Evolutionary conservation across 257 asterid genomes (phyloP).

Genomic region (Catharanthus roseus): DNA sequence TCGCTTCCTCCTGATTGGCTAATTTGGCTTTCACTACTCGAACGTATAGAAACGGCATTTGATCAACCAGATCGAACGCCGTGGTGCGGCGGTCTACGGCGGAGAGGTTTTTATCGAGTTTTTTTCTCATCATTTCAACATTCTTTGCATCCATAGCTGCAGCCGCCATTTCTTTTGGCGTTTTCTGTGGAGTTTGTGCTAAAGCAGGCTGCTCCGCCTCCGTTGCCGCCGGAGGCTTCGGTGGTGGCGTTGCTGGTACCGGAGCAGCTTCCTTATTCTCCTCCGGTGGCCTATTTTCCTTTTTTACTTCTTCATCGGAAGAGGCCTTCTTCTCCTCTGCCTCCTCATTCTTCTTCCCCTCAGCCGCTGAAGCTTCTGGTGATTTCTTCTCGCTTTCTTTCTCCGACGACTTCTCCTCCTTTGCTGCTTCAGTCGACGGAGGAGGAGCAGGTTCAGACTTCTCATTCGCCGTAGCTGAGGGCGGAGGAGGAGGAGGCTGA

Average conservation of each 20-base stretch:
- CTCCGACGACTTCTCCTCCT: constrained; percentile 36
- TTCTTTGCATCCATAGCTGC: constrained; percentile 13
- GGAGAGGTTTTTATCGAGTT: constrained; percentile 40
- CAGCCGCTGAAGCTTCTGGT: constrained; percentile 14
- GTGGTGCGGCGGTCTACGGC: constrained; percentile 38
- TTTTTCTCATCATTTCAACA: constrained; percentile 34
- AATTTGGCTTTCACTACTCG: constrained; percentile 70
- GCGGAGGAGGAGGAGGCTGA: constrained; percentile 15
- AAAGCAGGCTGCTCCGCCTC: constrained; percentile 43
- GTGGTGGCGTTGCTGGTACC: constrained; percentile 28
- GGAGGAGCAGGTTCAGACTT: constrained; percentile 30
- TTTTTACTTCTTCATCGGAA: constrained; percentile 18
- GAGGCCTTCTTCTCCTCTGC: constrained; percentile 18
- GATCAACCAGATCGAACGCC: constrained; percentile 82
- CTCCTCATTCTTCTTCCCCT: constrained; percentile 35
- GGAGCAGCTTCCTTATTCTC: constrained; percentile 27
- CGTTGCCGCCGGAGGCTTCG: constrained; percentile 21
- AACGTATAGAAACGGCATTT: constrained; percentile 72
- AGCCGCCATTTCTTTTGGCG: constrained; percentile 21
- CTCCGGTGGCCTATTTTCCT: constrained; percentile 58
- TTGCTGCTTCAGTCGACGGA: constrained; percentile 23
- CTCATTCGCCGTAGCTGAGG: constrained; percentile 31
- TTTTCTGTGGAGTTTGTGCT: constrained; percentile 30
- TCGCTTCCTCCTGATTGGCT: constrained; percentile 44
- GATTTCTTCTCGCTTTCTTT: constrained; percentile 33